Percentiles rank a stretch among this genome's conserved stretches.
phyloP scores from a whole-genome alignment of 352 stramenopile species.

The Globisporangium recalcitrans region DNA sequence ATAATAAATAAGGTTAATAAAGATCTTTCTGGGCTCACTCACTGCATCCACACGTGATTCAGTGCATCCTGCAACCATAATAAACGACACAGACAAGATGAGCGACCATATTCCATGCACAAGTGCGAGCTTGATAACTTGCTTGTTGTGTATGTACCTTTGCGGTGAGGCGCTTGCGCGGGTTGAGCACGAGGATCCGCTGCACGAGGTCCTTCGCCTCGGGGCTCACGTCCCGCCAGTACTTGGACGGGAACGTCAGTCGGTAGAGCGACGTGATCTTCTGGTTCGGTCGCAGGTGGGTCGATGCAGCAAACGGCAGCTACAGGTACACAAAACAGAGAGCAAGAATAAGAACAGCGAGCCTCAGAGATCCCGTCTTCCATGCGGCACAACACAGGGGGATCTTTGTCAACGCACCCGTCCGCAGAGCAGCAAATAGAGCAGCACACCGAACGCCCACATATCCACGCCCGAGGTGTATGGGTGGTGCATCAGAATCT shows the following conservation, averaged over 20 bases:
- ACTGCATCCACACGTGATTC: conserved; percentile 44
- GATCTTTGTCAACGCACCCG: conserved; percentile 52
- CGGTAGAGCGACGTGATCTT: conserved; percentile 59
- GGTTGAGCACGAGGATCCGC: conserved; percentile 59
- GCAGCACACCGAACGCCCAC: conserved; percentile 96
- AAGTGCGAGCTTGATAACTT: neutral
- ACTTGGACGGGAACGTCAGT: conserved; percentile 68
- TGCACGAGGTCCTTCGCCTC: conserved; percentile 53
- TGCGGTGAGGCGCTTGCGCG: conserved; percentile 39
- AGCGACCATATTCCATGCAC: neutral
- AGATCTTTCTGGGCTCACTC: conserved; percentile 1
- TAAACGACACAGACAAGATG: neutral
- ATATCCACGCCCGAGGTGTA: conserved; percentile 96
- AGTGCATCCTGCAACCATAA: conserved; percentile 31
- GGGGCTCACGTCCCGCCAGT: conserved; percentile 62
- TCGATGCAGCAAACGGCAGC: conserved; percentile 63
- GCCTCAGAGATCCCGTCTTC: neutral
- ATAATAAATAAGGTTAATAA: conserved; percentile 8
- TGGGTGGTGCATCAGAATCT: conserved; percentile 94
- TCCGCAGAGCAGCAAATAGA: conserved; percentile 95
- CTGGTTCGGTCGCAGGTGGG: conserved; percentile 50
- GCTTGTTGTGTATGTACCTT: conserved; percentile 8
- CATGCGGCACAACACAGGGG: neutral
- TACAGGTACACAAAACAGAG: conserved; percentile 11
- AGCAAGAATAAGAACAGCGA: neutral